Evolutionary conservation across 768 basidiomycete species (phyloP).

Genomic region (Kondoa subrosea): DNA sequence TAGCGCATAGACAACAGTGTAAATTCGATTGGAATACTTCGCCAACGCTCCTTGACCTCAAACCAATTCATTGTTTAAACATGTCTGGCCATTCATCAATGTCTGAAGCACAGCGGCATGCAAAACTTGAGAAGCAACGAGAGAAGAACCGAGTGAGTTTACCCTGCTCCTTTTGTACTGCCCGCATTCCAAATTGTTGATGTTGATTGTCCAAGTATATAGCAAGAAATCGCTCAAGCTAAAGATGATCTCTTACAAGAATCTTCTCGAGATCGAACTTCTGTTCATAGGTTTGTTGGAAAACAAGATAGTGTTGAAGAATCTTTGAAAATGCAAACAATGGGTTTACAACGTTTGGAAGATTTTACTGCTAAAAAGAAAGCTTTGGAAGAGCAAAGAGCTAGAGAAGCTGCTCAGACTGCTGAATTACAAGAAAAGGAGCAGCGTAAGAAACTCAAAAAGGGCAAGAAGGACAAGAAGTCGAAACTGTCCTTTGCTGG

Average conservation of each 20-base stretch:
- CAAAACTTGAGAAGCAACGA: background rate
- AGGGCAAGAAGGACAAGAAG: slow-evolving; percentile 77
- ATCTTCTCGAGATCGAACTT: slow-evolving; percentile 45
- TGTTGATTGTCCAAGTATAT: slow-evolving; percentile 25
- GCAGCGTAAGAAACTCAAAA: slow-evolving; percentile 57
- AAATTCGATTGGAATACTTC: too few species aligned
- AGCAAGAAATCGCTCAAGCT: slow-evolving; percentile 70
- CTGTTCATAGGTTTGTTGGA: slow-evolving; percentile 73
- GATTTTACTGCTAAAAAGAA: slow-evolving; percentile 80
- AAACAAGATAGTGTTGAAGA: slow-evolving; percentile 93
- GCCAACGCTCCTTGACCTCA: background rate
- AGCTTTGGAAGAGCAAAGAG: slow-evolving; percentile 78
- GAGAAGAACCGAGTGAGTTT: background rate
- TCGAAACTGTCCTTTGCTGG: slow-evolving; percentile 77
- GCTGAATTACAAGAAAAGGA: slow-evolving; percentile 44
- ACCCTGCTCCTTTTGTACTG: background rate
- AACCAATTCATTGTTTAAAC: background rate
- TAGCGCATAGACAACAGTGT: too few species aligned
- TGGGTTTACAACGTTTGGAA: slow-evolving; percentile 77
- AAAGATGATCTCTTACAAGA: slow-evolving; percentile 47
- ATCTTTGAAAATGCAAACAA: slow-evolving; percentile 68
- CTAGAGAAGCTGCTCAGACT: slow-evolving; percentile 67
- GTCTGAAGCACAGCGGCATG: background rate
- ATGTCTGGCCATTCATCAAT: background rate
- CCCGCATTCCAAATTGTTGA: background rate